These are phyloP conservation scores for Picochlorum costavermella DNA, from an alignment of 139 green algal species.

Conservation along the genomic window DNA sequence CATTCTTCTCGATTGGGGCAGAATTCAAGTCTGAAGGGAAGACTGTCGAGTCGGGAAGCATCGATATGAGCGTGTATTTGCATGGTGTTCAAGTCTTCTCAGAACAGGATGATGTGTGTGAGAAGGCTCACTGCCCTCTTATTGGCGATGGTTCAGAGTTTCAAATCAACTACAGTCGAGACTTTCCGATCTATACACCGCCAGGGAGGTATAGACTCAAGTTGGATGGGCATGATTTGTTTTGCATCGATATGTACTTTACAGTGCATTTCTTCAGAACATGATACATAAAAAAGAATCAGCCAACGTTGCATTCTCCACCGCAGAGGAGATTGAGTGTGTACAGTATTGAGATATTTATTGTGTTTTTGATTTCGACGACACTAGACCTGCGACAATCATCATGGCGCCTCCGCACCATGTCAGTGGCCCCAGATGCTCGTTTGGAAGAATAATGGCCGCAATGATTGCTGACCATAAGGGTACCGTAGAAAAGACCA, in stretches of 20 bases:
- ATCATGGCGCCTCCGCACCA: constrained; percentile 18
- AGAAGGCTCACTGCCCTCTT: constrained; percentile 11
- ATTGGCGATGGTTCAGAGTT: neutral
- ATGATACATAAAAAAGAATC: too few relatives aligned
- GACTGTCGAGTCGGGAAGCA: constrained; percentile 1
- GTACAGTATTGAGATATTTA: too few relatives aligned
- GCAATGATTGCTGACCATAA: constrained; percentile 19
- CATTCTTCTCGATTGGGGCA: neutral
- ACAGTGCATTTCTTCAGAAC: neutral
- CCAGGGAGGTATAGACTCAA: constrained; percentile 4
- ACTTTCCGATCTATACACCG: constrained; percentile 7
- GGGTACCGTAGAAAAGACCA: constrained; percentile 21
- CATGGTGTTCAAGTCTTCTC: constrained; percentile 8
- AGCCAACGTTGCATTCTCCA: too few relatives aligned
- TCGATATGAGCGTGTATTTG: constrained; percentile 1
- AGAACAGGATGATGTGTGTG: constrained; percentile 14
- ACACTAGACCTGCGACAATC: constrained; percentile 2
- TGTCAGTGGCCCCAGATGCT: constrained; percentile 3
- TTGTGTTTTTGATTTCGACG: neutral
- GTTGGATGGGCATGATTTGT: constrained; percentile 1
- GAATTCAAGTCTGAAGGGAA: neutral
- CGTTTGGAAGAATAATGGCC: constrained; percentile 8
- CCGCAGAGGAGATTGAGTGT: too few relatives aligned
- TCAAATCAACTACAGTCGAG: neutral
- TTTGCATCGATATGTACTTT: constrained; percentile 10